A percentile compares a stretch with the other conserved stretches of the same genome.
These are phyloP conservation scores for Clonostachys byssicola DNA, from an alignment of 2,329 filamentous ascomycete species.

Conservation along the genomic window DNA sequence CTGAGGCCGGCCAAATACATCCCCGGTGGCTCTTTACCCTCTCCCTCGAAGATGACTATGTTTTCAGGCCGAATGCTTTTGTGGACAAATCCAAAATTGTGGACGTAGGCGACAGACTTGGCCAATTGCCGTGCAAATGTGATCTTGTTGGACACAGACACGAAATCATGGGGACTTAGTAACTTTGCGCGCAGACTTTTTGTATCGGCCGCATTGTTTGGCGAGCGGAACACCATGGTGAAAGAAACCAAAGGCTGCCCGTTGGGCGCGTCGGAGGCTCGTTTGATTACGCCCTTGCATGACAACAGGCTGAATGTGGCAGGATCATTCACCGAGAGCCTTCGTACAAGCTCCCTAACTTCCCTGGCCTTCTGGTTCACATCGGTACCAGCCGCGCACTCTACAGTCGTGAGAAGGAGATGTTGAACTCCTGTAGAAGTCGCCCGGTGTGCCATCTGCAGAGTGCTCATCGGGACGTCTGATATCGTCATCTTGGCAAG, in stretches of 20 bases:
- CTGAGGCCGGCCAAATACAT: constrained; percentile 8
- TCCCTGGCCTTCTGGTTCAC: too few species aligned
- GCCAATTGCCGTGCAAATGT: constrained; percentile 5
- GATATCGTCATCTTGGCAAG: too few species aligned
- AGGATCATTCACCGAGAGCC: background rate
- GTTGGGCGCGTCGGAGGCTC: too few species aligned
- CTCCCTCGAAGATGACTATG: constrained; percentile 13
- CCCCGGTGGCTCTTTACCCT: background rate
- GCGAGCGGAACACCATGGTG: background rate
- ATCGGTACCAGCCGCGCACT: background rate
- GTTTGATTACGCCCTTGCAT: constrained; percentile 1
- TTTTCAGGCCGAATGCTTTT: constrained; percentile 39
- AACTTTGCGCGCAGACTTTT: background rate
- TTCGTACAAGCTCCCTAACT: background rate
- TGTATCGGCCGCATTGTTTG: background rate
- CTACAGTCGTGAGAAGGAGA: background rate
- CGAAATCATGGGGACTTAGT: background rate
- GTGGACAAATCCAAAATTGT: constrained; percentile 40
- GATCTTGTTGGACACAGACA: background rate
- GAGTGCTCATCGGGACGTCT: too few species aligned
- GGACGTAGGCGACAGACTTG: constrained; percentile 24
- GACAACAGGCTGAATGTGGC: constrained; percentile 1
- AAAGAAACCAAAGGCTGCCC: background rate
- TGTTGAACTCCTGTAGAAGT: background rate
- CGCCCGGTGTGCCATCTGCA: too few species aligned